These are phyloP conservation scores for Colletotrichum sp. DNA, from an alignment of 2,329 filamentous ascomycete species.

Conservation along the genomic window DNA sequence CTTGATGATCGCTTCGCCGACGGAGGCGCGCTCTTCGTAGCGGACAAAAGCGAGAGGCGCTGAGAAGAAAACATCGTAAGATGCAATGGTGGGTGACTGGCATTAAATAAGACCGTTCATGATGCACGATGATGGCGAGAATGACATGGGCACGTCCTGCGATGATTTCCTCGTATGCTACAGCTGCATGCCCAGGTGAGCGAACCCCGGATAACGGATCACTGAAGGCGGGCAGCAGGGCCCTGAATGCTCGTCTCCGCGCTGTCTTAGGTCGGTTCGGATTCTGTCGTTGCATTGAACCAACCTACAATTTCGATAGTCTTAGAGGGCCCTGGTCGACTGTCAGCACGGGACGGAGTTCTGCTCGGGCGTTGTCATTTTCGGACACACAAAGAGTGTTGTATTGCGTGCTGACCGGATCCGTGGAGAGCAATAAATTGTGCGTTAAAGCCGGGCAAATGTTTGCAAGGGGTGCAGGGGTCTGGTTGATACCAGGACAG, in stretches of 20 bases:
- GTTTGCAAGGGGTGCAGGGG: background rate
- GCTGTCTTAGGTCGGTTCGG: background rate
- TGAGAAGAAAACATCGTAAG: background rate
- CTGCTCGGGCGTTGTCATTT: background rate
- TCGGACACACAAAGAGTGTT: background rate
- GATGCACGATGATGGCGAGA: background rate
- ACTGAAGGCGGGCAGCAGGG: background rate
- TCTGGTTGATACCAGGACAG: background rate
- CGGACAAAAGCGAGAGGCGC: background rate
- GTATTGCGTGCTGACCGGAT: background rate
- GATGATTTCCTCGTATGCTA: background rate
- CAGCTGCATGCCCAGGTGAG: background rate
- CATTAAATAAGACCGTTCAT: background rate
- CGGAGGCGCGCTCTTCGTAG: background rate
- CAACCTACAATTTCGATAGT: conserved; percentile 2
- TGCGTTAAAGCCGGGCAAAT: background rate
- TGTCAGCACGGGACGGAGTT: background rate
- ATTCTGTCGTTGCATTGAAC: background rate
- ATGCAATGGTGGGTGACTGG: accelerated
- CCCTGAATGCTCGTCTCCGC: background rate
- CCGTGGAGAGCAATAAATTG: background rate
- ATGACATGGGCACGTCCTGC: background rate
- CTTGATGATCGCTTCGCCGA: background rate
- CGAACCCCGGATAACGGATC: background rate
- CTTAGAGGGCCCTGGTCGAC: background rate